Percentiles rank a stretch among this genome's conserved stretches.
Conservation (phyloP, 1,139 yeast genomes). For the Zygoascus meyerae region DNA sequence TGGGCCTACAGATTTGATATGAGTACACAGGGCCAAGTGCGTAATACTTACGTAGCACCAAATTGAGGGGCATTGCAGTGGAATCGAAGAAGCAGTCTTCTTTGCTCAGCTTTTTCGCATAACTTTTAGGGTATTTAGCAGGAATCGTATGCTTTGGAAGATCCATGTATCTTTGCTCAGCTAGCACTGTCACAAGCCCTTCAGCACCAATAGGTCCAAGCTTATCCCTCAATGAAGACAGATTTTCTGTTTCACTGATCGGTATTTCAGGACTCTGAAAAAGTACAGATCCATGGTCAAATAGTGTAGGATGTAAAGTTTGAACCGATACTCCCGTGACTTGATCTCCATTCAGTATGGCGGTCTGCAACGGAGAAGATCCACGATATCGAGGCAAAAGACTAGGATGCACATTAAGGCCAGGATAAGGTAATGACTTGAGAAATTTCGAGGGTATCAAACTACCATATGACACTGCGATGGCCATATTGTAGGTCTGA, state of each 20-base stretch:
- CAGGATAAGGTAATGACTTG: conserved; percentile 48
- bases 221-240: conserved; percentile 39
- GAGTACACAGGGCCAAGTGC: conserved; percentile 59
- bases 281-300: conserved; percentile 73
- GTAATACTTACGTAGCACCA: conserved; percentile 43
- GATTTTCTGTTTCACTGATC: conserved; percentile 40
- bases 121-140: conserved; percentile 38
- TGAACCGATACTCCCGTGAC: conserved; percentile 84
- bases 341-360: conserved; percentile 58
- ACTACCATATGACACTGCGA: conserved; percentile 87
- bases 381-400: conserved; percentile 79
- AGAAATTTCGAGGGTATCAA: conserved; percentile 65
- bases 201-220: conserved; percentile 58
- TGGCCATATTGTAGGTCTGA: conserved; percentile 50
- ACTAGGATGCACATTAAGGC: conserved; percentile 91
- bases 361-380: conserved; percentile 82
- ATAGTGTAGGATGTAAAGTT: conserved; percentile 78
- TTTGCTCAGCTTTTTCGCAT: conserved; percentile 52
- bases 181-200: conserved; percentile 45
- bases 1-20: conserved; percentile 23
- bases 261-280: conserved; percentile 47
- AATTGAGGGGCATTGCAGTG: conserved; percentile 35
- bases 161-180: conserved; percentile 33
- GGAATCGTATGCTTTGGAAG: conserved; percentile 9
- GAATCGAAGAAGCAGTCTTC: conserved; percentile 44